Evolutionary conservation across 2,329 filamentous ascomycete genomes (phyloP).

Genomic region (Tolypocladium guangdongense): DNA sequence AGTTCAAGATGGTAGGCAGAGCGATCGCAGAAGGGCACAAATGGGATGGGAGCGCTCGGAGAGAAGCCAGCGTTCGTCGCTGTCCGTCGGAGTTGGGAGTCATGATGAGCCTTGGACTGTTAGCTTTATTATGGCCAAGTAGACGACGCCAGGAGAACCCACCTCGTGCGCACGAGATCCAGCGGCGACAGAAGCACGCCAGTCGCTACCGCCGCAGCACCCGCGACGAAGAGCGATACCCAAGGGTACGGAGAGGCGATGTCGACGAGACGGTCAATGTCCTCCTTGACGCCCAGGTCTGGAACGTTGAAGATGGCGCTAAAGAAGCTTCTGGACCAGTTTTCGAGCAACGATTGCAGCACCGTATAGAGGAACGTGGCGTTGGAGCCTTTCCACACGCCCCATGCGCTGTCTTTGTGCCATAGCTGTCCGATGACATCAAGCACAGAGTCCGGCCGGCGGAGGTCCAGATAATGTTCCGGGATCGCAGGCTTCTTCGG

Average conservation of each 20-base stretch:
- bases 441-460: constrained; percentile 67
- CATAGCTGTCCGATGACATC: constrained; percentile 83
- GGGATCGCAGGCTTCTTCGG: constrained; percentile 21
- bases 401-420: constrained; percentile 80
- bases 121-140: constrained; percentile 8
- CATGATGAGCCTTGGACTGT: constrained; percentile 57
- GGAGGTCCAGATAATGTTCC: constrained; percentile 56
- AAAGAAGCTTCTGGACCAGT: constrained; percentile 84
- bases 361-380: constrained; percentile 86
- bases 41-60: constrained; percentile 70
- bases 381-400: constrained; percentile 91
- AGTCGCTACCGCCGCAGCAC: constrained; percentile 55
- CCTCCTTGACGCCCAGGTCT: constrained; percentile 65
- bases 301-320: constrained; percentile 84
- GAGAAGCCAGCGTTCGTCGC: constrained; percentile 65
- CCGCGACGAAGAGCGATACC: constrained; percentile 65
- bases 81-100: constrained; percentile 67
- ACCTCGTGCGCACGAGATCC: constrained; percentile 75
- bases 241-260: constrained; percentile 72
- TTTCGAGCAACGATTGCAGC: constrained; percentile 76
- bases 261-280: constrained; percentile 63
- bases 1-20: constrained; percentile 78
- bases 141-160: constrained; percentile 1
- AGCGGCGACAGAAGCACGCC: constrained; percentile 76
- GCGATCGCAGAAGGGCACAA: constrained; percentile 60